Percentiles rank a stretch among this genome's conserved stretches.
These are phyloP conservation scores for Neurospora sp. DNA, from an alignment of 2,329 filamentous ascomycete species.

Conservation along the genomic window DNA sequence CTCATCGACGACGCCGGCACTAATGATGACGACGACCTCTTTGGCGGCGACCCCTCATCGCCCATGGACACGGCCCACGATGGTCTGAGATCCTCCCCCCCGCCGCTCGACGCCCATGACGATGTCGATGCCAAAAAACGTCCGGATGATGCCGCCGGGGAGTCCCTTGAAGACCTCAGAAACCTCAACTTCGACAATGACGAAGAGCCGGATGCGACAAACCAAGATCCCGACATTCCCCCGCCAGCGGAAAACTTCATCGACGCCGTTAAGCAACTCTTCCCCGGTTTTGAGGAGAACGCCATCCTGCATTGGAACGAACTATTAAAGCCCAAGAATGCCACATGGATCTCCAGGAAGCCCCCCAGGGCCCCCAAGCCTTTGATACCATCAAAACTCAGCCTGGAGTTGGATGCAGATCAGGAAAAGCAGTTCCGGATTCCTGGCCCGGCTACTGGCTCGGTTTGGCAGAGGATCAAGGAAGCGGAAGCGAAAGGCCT, in stretches of 20 bases:
- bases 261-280: slow-evolving; percentile 69
- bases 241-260: slow-evolving; percentile 62
- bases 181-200: slow-evolving; percentile 35
- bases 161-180: slow-evolving; percentile 27
- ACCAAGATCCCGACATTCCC: slow-evolving; percentile 54
- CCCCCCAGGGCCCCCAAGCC: slow-evolving; percentile 72
- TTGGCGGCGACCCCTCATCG: slow-evolving; percentile 44
- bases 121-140: slow-evolving; percentile 16
- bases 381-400: slow-evolving; percentile 78
- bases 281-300: slow-evolving; percentile 69
- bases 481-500: slow-evolving; percentile 39
- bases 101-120: slow-evolving; percentile 15
- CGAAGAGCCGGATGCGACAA: slow-evolving; percentile 33
- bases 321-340: slow-evolving; percentile 70
- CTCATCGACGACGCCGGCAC: slow-evolving; percentile 50
- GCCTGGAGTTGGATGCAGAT: slow-evolving; percentile 74
- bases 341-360: slow-evolving; percentile 67
- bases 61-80: slow-evolving; percentile 32
- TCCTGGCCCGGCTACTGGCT: slow-evolving; percentile 44
- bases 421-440: slow-evolving; percentile 79
- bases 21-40: slow-evolving; percentile 57
- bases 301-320: slow-evolving; percentile 70
- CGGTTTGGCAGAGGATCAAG: slow-evolving; percentile 46
- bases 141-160: slow-evolving; percentile 25
- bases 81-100: slow-evolving; percentile 23